Evolutionary conservation across 2,329 filamentous ascomycete genomes (phyloP).

Genomic region (Parascedosporium putredinis): DNA sequence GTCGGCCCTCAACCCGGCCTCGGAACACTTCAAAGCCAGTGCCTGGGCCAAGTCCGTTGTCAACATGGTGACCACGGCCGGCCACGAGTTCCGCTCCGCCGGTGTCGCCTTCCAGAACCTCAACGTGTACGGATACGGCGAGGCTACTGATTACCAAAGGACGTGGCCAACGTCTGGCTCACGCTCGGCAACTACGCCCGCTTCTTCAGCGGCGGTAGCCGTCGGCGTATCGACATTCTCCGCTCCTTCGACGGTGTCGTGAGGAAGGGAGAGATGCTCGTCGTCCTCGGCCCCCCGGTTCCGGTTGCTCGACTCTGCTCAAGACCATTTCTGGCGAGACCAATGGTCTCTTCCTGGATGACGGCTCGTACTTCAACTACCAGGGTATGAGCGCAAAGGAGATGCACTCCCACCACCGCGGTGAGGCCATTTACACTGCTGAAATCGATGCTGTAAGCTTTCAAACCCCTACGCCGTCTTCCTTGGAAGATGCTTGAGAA

Average conservation of each 20-base stretch:
- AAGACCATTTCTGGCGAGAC: constrained; percentile 79
- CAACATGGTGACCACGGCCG: constrained; percentile 39
- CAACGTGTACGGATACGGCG: constrained; percentile 58
- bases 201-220: constrained; percentile 39
- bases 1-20: constrained; percentile 43
- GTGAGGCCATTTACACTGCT: constrained; percentile 79
- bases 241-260: constrained; percentile 59
- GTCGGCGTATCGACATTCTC: constrained; percentile 56
- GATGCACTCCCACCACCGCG: constrained; percentile 69
- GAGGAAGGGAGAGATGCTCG: constrained; percentile 62
- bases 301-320: constrained; percentile 75
- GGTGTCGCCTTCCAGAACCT: constrained; percentile 59
- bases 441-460: constrained; percentile 55
- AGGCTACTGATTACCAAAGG: constrained; percentile 62
- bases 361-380: constrained; percentile 69
- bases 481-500: too few species aligned
- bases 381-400: constrained; percentile 62
- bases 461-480: too few species aligned
- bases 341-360: constrained; percentile 65
- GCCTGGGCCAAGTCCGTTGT: constrained; percentile 53
- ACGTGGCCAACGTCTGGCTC: constrained; percentile 52
- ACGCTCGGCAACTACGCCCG: constrained; percentile 32
- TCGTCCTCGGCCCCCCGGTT: constrained; percentile 63
- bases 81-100: constrained; percentile 45
- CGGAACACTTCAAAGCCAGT: constrained; percentile 40